These are phyloP conservation scores for Microstegium vimineum DNA, from an alignment of 176 grass and related monocot genomes.

Conservation along the genomic window DNA sequence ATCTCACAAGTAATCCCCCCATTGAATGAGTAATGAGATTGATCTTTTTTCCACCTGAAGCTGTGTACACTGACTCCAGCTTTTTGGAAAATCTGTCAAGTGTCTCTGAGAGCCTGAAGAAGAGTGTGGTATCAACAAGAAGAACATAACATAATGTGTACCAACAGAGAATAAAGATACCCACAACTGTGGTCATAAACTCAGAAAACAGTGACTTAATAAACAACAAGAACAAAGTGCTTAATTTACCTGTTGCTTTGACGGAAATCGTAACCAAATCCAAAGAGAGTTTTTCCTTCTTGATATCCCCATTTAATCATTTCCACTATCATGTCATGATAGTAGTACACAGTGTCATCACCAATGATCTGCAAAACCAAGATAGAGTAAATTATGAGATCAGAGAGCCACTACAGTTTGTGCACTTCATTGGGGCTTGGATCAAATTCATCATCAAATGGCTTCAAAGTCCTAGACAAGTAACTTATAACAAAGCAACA, in stretches of 20 bases:
- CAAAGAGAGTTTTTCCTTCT: constrained; percentile 95
- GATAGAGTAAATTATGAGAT: constrained; percentile 5
- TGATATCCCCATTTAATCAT: constrained; percentile 98
- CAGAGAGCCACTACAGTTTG: background rate
- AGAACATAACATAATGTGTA: background rate
- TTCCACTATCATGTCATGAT: constrained; percentile 98
- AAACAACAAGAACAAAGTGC: constrained; percentile 6
- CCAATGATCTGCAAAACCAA: constrained; percentile 60
- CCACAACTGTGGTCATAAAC: background rate
- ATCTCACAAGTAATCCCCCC: constrained; percentile 96
- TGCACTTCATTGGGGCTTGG: background rate
- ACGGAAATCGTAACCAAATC: constrained; percentile 98
- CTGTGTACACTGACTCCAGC: constrained; percentile 60
- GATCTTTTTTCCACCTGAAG: constrained; percentile 90
- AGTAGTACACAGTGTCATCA: constrained; percentile 82
- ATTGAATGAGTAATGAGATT: constrained; percentile 94
- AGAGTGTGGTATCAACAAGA: background rate
- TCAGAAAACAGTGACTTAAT: background rate
- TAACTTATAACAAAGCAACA: constrained; percentile 12
- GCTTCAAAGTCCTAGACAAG: background rate
- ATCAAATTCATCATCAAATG: background rate
- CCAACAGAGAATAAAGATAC: background rate
- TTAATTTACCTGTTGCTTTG: constrained; percentile 81
- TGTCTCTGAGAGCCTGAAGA: constrained; percentile 74
- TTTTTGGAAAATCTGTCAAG: constrained; percentile 75